Evolutionary conservation across 164 flowering plant genomes (phyloP), one percentile per base, ranked within the genome.

Genomic region (Pachysandra terminalis): DNA sequence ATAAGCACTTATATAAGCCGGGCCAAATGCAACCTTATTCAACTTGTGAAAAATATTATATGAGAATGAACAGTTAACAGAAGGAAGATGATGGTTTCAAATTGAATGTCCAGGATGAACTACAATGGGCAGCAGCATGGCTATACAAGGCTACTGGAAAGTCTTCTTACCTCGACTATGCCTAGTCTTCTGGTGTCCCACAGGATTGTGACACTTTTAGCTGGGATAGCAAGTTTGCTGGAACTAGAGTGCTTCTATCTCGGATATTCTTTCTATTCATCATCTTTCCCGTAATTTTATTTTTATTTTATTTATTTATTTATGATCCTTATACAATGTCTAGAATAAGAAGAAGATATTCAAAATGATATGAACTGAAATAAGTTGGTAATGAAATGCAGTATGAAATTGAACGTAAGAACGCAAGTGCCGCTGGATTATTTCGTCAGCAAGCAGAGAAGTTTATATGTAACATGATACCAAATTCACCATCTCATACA

Each of bases 51-150:
- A n/a, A n/a, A n/a, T n/a, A n/a, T n/a, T 3, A 32, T 32, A 32
- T 3, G 37, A 3, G 37, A 32, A 32, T 32, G 7, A 32, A 32
- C 7, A 32, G 37, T 32, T 32, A 3, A 32, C 7, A 32, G 37
- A 3, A 32, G 37, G 7, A 3, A 32, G 37, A 32, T 32, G 7
- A 32, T 3, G 37, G 7, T 32, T 7, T 32, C 7, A 32, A 32
- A 32, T 32, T 32, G 37, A n/a, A 37, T 70, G 19, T 27, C 9
- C 54, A 73, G 80, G 80, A 77, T 77, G 80, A 77, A 54, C 71
- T 73, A 41, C 40, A 70, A 24, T 79, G 82, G 82, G 82, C 61
- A 16, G 77, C 82, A 8, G 75, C 76, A 19, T 79, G 82, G 82
- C 67, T 79, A 16, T 69, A 55, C 62, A 73, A 58, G 63, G 80